Evolutionary conservation across 2,329 filamentous ascomycete species (phyloP).

Genomic region (Xylariaceae sp.): DNA sequence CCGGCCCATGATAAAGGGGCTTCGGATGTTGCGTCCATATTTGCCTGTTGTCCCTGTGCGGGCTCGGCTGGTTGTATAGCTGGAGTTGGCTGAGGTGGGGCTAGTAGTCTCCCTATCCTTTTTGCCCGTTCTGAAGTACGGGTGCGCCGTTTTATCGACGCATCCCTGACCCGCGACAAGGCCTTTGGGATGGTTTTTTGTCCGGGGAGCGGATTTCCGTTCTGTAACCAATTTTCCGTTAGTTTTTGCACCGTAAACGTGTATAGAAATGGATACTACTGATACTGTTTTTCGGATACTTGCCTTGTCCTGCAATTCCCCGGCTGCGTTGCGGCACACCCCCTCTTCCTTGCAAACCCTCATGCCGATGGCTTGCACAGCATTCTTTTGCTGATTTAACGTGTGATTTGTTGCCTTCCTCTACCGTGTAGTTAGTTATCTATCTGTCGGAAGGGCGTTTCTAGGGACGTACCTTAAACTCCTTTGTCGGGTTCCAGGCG

Average conservation of each 20-base stretch:
- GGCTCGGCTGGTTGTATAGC: no score
- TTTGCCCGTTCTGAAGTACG: no score
- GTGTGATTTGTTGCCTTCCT: conserved; percentile 3
- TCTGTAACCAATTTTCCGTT: not conserved
- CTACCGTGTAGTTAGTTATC: conserved; percentile 1
- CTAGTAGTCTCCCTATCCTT: no score
- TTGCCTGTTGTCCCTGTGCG: no score
- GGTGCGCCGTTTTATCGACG: no score
- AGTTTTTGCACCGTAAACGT: not conserved
- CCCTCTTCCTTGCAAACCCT: not conserved
- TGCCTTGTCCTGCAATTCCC: conserved; percentile 1
- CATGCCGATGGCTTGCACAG: not conserved
- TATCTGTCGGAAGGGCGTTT: not conserved
- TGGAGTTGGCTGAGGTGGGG: no score
- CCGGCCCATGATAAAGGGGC: no score
- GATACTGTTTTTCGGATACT: not conserved
- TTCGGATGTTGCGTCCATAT: no score
- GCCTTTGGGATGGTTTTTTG: not conserved
- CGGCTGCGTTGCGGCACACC: not conserved
- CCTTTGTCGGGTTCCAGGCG: conserved; percentile 14
- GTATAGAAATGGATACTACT: not conserved
- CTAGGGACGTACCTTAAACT: conserved; percentile 2
- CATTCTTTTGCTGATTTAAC: not conserved
- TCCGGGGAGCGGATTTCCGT: not conserved
- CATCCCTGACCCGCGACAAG: no score